Evolutionary conservation across 1,284 basidiomycete genomes (phyloP).

Genomic region (Malassezia dermatis): DNA sequence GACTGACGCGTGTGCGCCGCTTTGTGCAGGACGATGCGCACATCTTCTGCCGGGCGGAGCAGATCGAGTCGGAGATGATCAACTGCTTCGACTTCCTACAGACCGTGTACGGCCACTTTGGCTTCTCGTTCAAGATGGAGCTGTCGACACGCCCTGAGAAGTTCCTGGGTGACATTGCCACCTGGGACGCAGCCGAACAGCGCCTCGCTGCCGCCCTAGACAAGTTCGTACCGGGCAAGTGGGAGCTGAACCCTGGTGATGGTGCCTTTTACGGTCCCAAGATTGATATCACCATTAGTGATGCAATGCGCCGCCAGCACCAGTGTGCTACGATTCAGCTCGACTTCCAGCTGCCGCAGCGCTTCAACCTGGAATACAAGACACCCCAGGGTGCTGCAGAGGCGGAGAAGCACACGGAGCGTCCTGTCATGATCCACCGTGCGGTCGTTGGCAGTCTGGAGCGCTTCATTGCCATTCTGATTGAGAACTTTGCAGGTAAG

Average conservation of each 20-base stretch:
- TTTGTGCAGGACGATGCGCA: constrained; percentile 98
- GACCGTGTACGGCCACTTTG: constrained; percentile 80
- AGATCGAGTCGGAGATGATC: constrained; percentile 80
- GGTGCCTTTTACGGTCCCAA: constrained; percentile 63
- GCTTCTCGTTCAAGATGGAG: constrained; percentile 90
- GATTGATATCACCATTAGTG: constrained; percentile 93
- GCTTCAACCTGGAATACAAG: constrained; percentile 89
- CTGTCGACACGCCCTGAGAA: constrained; percentile 94
- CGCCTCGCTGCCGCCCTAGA: constrained; percentile 78
- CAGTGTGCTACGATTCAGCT: constrained; percentile 99
- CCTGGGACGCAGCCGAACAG: constrained; percentile 84
- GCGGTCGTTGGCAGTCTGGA: constrained; percentile 91
- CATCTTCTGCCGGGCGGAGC: constrained; percentile 87
- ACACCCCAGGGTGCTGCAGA: constrained; percentile 49
- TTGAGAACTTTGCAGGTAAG: constrained; percentile 93
- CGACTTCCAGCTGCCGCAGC: constrained; percentile 97
- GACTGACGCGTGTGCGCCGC: constrained; percentile 80
- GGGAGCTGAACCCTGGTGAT: constrained; percentile 90
- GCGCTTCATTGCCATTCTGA: constrained; percentile 92
- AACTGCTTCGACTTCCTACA: constrained; percentile 88
- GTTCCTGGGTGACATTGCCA: constrained; percentile 75
- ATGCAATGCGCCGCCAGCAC: constrained; percentile 76
- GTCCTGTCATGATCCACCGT: constrained; percentile 97
- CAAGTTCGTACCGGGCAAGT: constrained; percentile 74
- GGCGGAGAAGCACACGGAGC: constrained; percentile 52